phyloP scores from a whole-genome alignment of 306 rosid species.

The Quercus engelmannii region DNA sequence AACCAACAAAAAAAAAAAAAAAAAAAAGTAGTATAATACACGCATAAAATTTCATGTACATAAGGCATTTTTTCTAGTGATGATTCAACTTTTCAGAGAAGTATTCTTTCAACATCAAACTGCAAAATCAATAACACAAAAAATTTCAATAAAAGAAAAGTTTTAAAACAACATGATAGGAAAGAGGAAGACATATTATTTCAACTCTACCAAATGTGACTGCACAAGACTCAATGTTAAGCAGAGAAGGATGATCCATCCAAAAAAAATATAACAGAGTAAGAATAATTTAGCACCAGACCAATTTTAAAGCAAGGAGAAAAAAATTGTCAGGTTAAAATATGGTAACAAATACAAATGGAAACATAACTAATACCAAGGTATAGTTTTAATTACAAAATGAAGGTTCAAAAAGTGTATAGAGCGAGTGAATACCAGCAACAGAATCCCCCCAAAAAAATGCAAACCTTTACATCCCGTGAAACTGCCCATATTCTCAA shows the following conservation, averaged over 20 bases:
- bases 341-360: neutral
- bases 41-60: neutral
- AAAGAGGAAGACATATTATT: conserved; percentile 4
- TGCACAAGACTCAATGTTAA: neutral
- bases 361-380: neutral
- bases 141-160: neutral
- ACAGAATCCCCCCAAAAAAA: neutral
- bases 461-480: conserved; percentile 76
- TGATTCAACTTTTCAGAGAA: neutral
- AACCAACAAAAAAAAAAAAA: neutral
- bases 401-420: neutral
- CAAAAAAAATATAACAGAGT: neutral
- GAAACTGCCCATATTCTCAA: conserved; percentile 91
- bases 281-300: neutral
- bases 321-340: neutral
- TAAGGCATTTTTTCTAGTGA: neutral
- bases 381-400: neutral
- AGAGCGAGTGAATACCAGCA: neutral
- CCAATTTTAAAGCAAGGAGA: neutral
- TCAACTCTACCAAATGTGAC: neutral
- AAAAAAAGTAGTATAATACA: neutral
- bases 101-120: neutral
- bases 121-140: neutral
- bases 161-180: neutral
- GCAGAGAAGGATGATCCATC: neutral